Evolutionary conservation across 345 rosid genomes (phyloP), one percentile per base, ranked within the genome.

Genomic region (Moringa oleifera): DNA sequence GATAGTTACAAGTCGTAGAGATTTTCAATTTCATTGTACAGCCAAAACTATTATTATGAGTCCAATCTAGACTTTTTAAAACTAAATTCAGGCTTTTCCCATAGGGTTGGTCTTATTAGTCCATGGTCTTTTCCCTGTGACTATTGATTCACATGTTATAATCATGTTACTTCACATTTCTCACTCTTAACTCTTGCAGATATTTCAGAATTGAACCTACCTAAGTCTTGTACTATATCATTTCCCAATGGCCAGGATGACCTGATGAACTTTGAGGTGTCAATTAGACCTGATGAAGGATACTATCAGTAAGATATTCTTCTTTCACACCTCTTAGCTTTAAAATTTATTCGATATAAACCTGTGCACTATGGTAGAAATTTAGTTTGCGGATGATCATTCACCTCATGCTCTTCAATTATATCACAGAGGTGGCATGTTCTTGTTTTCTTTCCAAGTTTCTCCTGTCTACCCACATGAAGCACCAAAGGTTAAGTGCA

Each of bases 401-500:
- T 52, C 33, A 24, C 31, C 23, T 58, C 28, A 7, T 24, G 23
- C 63, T 67, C 45, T 36, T 20, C 19, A 20, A 25, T 46, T 12
- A 2, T 0, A 15, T 24, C 57, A 58, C 68, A 90, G 99, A 46
- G 83, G 88, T 71, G 99, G 99, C 25, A 83, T 80, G 22, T 94
- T 94, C 68, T 65, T 79, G 62, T 95, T 95, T 83, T 71, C 96
- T 53, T 95, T 95, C 76, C 86, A 85, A 77, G 97, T 91, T 54
- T 86, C 96, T 37, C 80, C 91, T 19, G 73, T 88, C 67, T 95
- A 95, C 69, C 99, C 96, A 7, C 97, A 95, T 15, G 96, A 95
- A 66, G 90, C 97, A 55, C 99, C 99, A 0, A 91, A 85, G 66
- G 99, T 95, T 51, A 95, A 95, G 75, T 89, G 99, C 80, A 95